Evolutionary conservation across 2,329 filamentous ascomycete genomes (phyloP), one percentile per base, ranked within the genome.

Genomic region (Calonectria pteridis): DNA sequence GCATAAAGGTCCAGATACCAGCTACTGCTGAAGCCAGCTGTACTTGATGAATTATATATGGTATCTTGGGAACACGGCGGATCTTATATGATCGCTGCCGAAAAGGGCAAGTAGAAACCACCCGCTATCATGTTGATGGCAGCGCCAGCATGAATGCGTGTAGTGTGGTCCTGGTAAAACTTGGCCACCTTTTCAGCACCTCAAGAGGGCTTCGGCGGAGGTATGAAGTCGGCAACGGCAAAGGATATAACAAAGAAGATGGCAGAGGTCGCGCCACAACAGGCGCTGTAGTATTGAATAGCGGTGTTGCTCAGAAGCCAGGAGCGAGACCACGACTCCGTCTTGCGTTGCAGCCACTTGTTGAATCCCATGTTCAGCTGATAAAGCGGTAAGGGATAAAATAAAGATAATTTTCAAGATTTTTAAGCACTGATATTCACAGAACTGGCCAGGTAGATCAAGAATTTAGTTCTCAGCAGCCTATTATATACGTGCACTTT

Each of bases 1-100:
- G 69, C 72, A 74, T 74, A 26, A 74, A 74, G 35, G 72, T 74
- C 72, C 72, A 74, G 49, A 74, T 72, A 23, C 72, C 72, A 7
- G 72, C 72, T 0, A 69, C 10, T 28, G 72, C 72, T 20, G 72
- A 74, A 20, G 72, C 72, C 1, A 74, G 58, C 33, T 74, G 72
- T 11, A 69, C 68, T 66, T 74, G 72, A 51, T 74, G 69, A 28
- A 74, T 66, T 10, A 74, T 74, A 16, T 72, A 74, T 2, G 72
- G 72, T 10, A 74, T 51, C 9, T 69, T 68, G 10, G 72, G 72
- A n/a, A 74, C 51, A 31, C 72, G 72, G 28, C 69, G 68, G 49
- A 74, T 74, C 29, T 74, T 69, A 31, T 74, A 71, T 4, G 72
- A 74, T 63, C 2, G 72, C 72, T 9, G 72, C 28, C 2, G 72